Evolutionary conservation across 116 monocot genomes (phyloP).

Genomic region (Cymodocea nodosa): DNA sequence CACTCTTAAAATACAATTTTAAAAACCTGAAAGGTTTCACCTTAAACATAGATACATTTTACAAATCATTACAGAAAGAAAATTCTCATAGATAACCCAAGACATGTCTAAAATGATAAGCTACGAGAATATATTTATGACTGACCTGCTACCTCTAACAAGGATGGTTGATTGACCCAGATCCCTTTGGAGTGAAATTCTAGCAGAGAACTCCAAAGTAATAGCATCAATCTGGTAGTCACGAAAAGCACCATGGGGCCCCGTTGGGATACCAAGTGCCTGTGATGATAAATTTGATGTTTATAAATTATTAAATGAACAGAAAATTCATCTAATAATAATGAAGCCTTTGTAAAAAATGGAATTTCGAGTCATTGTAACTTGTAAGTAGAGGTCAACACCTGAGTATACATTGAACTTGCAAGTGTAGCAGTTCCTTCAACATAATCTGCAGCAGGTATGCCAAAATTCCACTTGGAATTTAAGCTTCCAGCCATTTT

Average conservation of each 20-base stretch:
- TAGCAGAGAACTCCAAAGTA: conserved; percentile 46
- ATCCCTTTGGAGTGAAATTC: conserved; percentile 33
- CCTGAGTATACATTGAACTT: conserved; percentile 83
- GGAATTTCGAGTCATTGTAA: not conserved
- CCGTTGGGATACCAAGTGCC: conserved; percentile 80
- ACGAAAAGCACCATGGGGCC: conserved; percentile 72
- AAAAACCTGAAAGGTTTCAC: no score
- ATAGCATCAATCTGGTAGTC: conserved; percentile 82
- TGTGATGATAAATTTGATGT: conserved; percentile 5
- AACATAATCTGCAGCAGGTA: conserved; percentile 51
- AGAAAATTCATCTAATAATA: not conserved
- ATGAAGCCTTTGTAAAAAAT: not conserved
- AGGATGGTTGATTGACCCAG: conserved; percentile 42
- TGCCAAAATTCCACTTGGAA: conserved; percentile 50
- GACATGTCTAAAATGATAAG: no score
- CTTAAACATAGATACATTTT: no score
- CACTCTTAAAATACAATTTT: no score
- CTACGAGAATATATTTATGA: not conserved
- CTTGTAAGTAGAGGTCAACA: conserved; percentile 7
- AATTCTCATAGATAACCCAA: no score
- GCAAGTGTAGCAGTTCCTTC: conserved; percentile 69
- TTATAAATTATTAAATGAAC: not conserved
- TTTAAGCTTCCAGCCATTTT: conserved; percentile 44
- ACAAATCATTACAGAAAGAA: no score
- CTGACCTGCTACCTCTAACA: conserved; percentile 64